A percentile compares a stretch with the other conserved stretches of the same genome.
These are phyloP conservation scores for Epichloe bromicola DNA, from an alignment of 2,329 filamentous ascomycete species.

Conservation along the genomic window DNA sequence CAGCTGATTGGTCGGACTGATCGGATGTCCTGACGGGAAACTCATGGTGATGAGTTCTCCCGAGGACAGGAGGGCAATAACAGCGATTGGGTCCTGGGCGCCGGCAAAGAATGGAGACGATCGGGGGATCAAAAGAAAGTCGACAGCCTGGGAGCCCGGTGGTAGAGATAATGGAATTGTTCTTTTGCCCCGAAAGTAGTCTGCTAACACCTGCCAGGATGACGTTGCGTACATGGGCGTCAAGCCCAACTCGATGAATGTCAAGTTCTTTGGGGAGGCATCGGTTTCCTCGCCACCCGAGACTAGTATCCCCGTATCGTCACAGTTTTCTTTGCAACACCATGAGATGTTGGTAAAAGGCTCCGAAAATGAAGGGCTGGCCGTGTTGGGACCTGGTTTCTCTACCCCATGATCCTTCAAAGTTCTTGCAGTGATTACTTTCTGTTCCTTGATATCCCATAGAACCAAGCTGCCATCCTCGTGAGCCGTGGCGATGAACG, in stretches of 20 bases:
- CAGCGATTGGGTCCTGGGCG: conserved; percentile 78
- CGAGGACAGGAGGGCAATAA: conserved; percentile 67
- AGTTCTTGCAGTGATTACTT: conserved; percentile 71
- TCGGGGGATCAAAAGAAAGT: conserved; percentile 76
- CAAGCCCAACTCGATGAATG: conserved; percentile 76
- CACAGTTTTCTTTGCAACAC: conserved; percentile 89
- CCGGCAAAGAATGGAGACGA: conserved; percentile 74
- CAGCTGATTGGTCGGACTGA: conserved; percentile 84
- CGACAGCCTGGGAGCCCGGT: conserved; percentile 58
- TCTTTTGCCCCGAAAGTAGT: conserved; percentile 68
- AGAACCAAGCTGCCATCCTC: conserved; percentile 87
- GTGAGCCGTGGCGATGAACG: conserved; percentile 74
- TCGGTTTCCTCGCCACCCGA: conserved; percentile 65
- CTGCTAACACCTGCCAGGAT: conserved; percentile 69
- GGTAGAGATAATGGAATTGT: conserved; percentile 63
- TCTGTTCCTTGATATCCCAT: conserved; percentile 86
- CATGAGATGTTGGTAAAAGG: conserved; percentile 71
- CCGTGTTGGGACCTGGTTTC: conserved; percentile 40
- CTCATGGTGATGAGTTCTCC: conserved; percentile 83
- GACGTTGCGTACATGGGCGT: conserved; percentile 89
- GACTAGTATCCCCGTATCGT: conserved; percentile 81
- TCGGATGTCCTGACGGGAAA: conserved; percentile 84
- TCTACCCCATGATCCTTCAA: conserved; percentile 63
- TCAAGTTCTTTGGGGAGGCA: conserved; percentile 63
- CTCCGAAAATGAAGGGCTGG: conserved; percentile 48